phyloP scores from a whole-genome alignment of 148 eudicot genomes.

The Vaccinium macrocarpon region DNA sequence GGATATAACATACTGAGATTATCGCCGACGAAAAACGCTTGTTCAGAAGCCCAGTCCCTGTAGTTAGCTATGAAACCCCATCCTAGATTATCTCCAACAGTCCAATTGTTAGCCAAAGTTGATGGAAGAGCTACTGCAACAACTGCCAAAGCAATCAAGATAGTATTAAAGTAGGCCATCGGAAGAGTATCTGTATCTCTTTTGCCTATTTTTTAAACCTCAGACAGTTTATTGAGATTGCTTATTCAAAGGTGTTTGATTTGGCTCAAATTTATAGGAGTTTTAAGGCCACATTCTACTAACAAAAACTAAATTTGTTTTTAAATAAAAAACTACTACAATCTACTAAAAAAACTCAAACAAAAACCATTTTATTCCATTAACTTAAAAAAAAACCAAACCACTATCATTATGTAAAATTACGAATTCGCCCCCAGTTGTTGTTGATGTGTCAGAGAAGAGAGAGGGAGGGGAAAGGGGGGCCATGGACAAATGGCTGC shows the following conservation, averaged over 20 bases:
- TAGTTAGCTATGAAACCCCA: slow-evolving; percentile 30
- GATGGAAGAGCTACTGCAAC: slow-evolving; percentile 10
- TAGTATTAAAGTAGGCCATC: not conserved
- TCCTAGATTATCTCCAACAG: slow-evolving; percentile 32
- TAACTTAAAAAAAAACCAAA: too few species aligned
- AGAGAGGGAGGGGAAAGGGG: too few species aligned
- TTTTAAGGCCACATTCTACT: too few species aligned
- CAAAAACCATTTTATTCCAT: too few species aligned
- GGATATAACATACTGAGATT: not conserved
- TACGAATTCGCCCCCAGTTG: too few species aligned
- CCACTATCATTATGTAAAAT: too few species aligned
- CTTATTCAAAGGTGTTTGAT: not conserved
- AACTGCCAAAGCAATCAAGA: slow-evolving; percentile 8
- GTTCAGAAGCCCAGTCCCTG: slow-evolving; percentile 29
- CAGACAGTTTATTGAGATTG: not conserved
- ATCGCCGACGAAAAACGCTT: slow-evolving; percentile 15
- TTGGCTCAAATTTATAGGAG: not conserved
- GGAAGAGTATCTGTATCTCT: not conserved
- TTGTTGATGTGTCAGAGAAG: too few species aligned
- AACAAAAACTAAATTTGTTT: too few species aligned
- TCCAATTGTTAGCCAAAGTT: slow-evolving; percentile 13
- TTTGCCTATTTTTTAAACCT: not conserved
- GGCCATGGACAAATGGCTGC: too few species aligned
- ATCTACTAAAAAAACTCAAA: too few species aligned
- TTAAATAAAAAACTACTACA: too few species aligned